Conservation (phyloP, 306 rosid species). For the Luffa aegyptiaca region DNA sequence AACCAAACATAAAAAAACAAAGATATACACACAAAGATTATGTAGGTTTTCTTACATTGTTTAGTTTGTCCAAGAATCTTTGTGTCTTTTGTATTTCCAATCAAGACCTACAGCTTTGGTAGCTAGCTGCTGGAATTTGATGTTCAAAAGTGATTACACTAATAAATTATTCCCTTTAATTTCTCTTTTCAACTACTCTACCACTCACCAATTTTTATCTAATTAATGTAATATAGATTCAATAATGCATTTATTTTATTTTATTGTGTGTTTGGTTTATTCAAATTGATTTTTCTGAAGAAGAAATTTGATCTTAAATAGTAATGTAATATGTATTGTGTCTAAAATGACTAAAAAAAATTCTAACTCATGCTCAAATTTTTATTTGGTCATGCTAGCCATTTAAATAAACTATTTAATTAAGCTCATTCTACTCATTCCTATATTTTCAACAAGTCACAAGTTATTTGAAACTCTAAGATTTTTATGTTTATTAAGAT, state of each 20-base stretch:
- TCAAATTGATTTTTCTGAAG: too few species aligned
- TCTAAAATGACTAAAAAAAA: too few species aligned
- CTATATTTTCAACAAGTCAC: too few species aligned
- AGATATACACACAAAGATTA: not conserved
- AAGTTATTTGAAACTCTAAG: too few species aligned
- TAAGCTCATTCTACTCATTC: too few species aligned
- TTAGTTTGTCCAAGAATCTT: not conserved
- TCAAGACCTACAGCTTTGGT: not conserved
- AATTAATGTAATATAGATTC: not conserved
- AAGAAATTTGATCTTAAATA: too few species aligned
- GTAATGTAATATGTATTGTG: too few species aligned
- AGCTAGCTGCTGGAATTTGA: not conserved
- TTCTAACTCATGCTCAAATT: too few species aligned
- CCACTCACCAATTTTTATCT: not conserved
- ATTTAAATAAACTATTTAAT: too few species aligned
- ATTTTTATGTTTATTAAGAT: not conserved
- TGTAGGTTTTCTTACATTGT: not conserved
- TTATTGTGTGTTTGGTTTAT: not conserved
- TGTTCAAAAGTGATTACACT: not conserved
- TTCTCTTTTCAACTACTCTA: conserved; percentile 1
- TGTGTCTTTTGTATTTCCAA: not conserved
- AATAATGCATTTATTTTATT: not conserved
- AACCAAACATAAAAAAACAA: not conserved
- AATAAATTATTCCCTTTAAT: not conserved
- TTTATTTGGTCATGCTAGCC: too few species aligned